Evolutionary conservation across 148 eudicot genomes (phyloP), one percentile per base, ranked within the genome.

Genomic region (Camellia sinensis): DNA sequence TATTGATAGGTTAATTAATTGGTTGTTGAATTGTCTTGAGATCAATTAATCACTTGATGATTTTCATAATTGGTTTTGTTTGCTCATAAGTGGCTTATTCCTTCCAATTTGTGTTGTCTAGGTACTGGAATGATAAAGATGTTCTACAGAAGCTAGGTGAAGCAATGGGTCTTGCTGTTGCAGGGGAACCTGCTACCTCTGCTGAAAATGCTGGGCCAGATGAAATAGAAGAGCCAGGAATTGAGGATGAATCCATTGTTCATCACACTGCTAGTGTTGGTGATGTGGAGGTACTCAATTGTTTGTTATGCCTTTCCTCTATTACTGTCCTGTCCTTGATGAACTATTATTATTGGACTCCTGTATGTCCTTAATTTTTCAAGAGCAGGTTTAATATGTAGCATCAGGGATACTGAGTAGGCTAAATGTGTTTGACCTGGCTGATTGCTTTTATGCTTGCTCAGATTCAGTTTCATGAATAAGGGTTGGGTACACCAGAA

Each of bases 61-160:
- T 29, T 29, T 29, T 29, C 37, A 29, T 29, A 29, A 29, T 29
- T 29, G 37, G 37, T 29, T 29, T 29, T 29, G 37, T 29, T 29
- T 29, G 37, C 37, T 29, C 37, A 29, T 29, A 29, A 29, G 37
- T 29, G 37, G 37, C 37, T 29, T 29, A 29, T 29, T 29, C 37
- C 37, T 29, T 29, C 37, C 37, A 29, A 7, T 44, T 45, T 2
- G 6, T 8, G 21, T 59, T 22, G 44, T 59, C 13, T 68, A 96
- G 99, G 92, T 96, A 96, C 82, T 94, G 98, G 98, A 94, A 96
- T 84, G 98, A 94, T 82, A 89, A 91, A 86, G 98, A 94, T 1
- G 92, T 96, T 83, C 89, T 96, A 60, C 86, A 90, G 81, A 96
- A 96, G 88, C 74, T 96, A 88, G 99, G 99, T 61, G 95, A 96